phyloP scores from a whole-genome alignment of 192 early-diverging fungal genomes.

The Backusella tarrabulga region DNA sequence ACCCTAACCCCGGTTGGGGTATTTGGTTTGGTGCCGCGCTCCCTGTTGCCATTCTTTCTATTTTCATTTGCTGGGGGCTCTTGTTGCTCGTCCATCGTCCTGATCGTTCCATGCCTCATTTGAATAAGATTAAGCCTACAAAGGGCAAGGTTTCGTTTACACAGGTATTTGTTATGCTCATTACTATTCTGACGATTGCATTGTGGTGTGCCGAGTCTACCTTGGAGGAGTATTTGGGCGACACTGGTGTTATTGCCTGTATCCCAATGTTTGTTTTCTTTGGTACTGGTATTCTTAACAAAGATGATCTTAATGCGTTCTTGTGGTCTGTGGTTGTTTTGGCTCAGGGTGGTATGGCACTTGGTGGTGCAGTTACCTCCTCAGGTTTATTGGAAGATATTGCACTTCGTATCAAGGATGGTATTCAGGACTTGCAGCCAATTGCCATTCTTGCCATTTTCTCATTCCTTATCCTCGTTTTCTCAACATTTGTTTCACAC shows the following conservation, averaged over 20 bases:
- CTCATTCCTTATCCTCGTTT: conserved; percentile 59
- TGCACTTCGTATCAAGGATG: conserved; percentile 56
- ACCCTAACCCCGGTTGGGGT: conserved; percentile 65
- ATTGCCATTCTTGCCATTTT: conserved; percentile 63
- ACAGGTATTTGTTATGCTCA: conserved; percentile 57
- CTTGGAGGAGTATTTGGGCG: conserved; percentile 60
- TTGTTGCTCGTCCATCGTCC: conserved; percentile 65
- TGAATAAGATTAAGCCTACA: conserved; percentile 44
- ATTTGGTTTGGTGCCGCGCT: conserved; percentile 70
- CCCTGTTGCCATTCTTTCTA: conserved; percentile 61
- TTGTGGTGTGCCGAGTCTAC: conserved; percentile 69
- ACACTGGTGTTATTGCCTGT: conserved; percentile 75
- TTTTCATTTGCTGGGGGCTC: conserved; percentile 63
- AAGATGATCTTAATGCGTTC: conserved; percentile 77
- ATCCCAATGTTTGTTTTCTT: conserved; percentile 75
- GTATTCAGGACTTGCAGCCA: conserved; percentile 47
- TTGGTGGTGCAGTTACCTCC: conserved; percentile 73
- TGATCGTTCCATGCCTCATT: conserved; percentile 42
- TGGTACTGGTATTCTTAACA: conserved; percentile 66
- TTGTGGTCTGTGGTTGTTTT: conserved; percentile 58
- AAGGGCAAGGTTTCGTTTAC: conserved; percentile 37
- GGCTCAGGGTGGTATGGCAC: conserved; percentile 76
- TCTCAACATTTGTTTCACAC: conserved; percentile 75
- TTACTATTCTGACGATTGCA: conserved; percentile 63
- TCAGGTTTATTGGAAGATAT: conserved; percentile 65